Base-by-base conservation (phyloP, 768 basidiomycete genomes). In the Suillus subluteus region DNA sequence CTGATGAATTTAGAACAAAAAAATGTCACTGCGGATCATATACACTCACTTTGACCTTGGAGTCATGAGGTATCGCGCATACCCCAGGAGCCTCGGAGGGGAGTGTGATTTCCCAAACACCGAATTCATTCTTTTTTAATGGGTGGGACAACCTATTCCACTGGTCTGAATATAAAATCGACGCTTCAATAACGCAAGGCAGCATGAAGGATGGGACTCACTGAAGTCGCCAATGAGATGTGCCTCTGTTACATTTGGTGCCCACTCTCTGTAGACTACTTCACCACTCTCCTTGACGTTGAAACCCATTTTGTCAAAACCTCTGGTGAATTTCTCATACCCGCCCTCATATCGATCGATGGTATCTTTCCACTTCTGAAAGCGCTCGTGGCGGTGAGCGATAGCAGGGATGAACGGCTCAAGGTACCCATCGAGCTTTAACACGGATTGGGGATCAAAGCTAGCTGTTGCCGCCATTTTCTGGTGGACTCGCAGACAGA, bases 151-250 rank as follows among this genome's bases (percentile, higher is more conserved):
- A 77, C 69, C 96, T 88, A 72, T 91, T 87, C 98, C 98, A 99
- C 58, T 83, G 81, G 76, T 99, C 97, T 98, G 68, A 30, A 54
- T 37, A 52, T 15, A 12, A 32, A 67, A 50, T 16, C 16, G n/a
- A 58, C 46, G 69, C n/a, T 63, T 44, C 43, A 64, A 38, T 62
- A 70, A 58, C 50, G 40, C 61, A 13, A 43, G 35, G 50, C 35
- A 50, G 46, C 13, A 62, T 50, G 59, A 37, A 52, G 62, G 58
- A 65, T 52, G 62, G 67, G 58, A 87, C 95, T 78, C 70, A 98
- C 96, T 99, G 83, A 99, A 99, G 56, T 99, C 97, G 54, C 98
- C 98, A 72, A 95, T 95, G 65, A 99, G 79, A 75, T 81, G 85
- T 4, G 96, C 97, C 72, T 91, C 89, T 55, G 73, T 80, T 21